These are phyloP conservation scores for Petunia hybrid DNA, from an alignment of 305 asterid genomes.

Conservation along the genomic window DNA sequence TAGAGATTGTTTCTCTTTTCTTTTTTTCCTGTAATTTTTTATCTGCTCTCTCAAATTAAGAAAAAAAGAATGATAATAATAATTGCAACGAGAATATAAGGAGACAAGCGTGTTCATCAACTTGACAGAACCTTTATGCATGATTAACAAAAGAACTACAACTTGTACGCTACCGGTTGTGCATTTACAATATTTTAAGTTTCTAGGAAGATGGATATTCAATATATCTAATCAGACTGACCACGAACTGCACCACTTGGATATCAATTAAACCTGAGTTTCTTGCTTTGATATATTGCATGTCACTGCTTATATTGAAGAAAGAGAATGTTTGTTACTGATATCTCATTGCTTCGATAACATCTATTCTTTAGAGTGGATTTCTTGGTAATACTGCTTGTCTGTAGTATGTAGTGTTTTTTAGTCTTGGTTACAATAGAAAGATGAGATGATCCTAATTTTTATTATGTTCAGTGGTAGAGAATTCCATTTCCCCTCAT, in stretches of 20 bases:
- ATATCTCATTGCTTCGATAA: not conserved
- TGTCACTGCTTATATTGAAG: not conserved
- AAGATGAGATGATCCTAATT: conserved; percentile 2
- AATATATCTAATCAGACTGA: too few species aligned
- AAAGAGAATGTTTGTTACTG: not conserved
- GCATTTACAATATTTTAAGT: not conserved
- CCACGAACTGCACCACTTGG: too few species aligned
- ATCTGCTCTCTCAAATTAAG: conserved; percentile 17
- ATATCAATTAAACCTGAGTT: not conserved
- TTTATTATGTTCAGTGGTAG: not conserved
- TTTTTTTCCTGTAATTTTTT: not conserved
- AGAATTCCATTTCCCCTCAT: not conserved
- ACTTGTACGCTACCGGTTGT: not conserved
- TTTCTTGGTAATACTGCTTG: not conserved
- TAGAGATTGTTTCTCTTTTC: not conserved
- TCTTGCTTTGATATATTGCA: not conserved
- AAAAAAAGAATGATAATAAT: too few species aligned
- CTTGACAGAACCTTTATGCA: not conserved
- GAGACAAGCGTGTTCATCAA: conserved; percentile 11
- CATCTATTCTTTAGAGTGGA: not conserved
- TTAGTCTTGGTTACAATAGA: not conserved
- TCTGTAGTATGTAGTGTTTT: too few species aligned
- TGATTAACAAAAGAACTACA: not conserved
- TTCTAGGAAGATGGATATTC: not conserved
- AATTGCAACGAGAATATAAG: not conserved